Evolutionary conservation across 2,329 filamentous ascomycete species (phyloP).

Genomic region (Atkinsonella texensis): DNA sequence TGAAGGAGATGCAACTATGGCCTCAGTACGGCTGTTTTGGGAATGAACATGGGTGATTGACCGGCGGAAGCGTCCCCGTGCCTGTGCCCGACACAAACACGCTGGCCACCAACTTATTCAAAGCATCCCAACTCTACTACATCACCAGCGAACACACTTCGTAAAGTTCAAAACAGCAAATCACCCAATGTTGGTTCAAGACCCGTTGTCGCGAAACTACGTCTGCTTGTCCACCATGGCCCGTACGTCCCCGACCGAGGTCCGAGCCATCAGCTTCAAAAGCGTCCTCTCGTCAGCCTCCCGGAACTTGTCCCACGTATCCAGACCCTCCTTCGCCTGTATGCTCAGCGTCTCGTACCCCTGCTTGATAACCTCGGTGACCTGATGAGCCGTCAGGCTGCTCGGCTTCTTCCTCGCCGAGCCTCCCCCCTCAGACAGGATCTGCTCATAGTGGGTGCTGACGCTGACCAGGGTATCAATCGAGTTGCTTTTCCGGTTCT

Average conservation of each 20-base stretch:
- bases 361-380: conserved; percentile 85
- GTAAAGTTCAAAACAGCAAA: not conserved
- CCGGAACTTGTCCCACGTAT: conserved; percentile 74
- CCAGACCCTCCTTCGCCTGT: conserved; percentile 74
- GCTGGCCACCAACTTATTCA: too few relatives aligned
- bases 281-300: conserved; percentile 76
- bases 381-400: conserved; percentile 69
- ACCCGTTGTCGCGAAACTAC: too few relatives aligned
- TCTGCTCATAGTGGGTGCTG: conserved; percentile 72
- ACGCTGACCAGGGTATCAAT: conserved; percentile 79
- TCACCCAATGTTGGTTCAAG: not conserved
- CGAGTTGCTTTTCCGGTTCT: conserved; percentile 49
- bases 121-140: too few relatives aligned
- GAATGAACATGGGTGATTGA: too few relatives aligned
- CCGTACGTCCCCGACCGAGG: conserved; percentile 53
- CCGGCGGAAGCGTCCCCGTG: too few relatives aligned
- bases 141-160: not conserved
- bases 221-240: conserved; percentile 30
- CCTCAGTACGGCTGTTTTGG: too few relatives aligned
- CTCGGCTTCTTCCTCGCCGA: conserved; percentile 36
- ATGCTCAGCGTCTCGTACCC: conserved; percentile 93
- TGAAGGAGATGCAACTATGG: too few relatives aligned
- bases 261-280: conserved; percentile 77
- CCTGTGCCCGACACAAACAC: too few relatives aligned
- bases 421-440: conserved; percentile 50